phyloP scores from a whole-genome alignment of 371 early-diverging fungal species.

The Rhizopus arrhizus region DNA sequence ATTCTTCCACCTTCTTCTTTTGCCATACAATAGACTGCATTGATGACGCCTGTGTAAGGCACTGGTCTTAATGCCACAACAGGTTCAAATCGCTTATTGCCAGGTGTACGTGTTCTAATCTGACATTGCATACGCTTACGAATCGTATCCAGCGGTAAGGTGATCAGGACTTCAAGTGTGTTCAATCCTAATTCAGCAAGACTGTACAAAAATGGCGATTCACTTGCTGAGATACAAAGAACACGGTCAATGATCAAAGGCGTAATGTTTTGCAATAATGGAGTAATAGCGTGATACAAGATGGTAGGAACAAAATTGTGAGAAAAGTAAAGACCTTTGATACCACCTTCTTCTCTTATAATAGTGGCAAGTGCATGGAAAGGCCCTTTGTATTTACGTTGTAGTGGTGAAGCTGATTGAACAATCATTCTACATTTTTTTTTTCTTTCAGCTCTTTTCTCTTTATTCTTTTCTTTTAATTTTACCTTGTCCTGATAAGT shows the following conservation, averaged over 20 bases:
- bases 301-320: constrained; percentile 76
- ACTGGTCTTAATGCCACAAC: constrained; percentile 75
- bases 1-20: constrained; percentile 80
- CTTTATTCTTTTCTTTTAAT: neutral
- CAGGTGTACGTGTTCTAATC: constrained; percentile 53
- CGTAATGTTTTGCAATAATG: constrained; percentile 71
- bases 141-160: constrained; percentile 88
- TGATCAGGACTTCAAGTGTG: constrained; percentile 72
- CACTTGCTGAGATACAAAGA: constrained; percentile 62
- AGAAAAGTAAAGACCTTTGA: constrained; percentile 68
- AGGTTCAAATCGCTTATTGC: constrained; percentile 68
- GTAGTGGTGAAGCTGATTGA: constrained; percentile 70
- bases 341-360: constrained; percentile 79
- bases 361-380: constrained; percentile 76
- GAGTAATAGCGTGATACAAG: constrained; percentile 72
- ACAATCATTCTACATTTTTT: constrained; percentile 56
- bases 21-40: constrained; percentile 78
- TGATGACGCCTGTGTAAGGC: constrained; percentile 84
- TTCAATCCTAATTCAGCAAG: constrained; percentile 71
- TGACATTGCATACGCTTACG: constrained; percentile 87
- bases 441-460: constrained; percentile 15
- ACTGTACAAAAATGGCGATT: constrained; percentile 69
- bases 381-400: constrained; percentile 80
- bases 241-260: constrained; percentile 75
- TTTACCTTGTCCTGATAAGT: constrained; percentile 73